Conservation (phyloP, 2,329 filamentous ascomycete genomes). For the Alternaria infectoria region DNA sequence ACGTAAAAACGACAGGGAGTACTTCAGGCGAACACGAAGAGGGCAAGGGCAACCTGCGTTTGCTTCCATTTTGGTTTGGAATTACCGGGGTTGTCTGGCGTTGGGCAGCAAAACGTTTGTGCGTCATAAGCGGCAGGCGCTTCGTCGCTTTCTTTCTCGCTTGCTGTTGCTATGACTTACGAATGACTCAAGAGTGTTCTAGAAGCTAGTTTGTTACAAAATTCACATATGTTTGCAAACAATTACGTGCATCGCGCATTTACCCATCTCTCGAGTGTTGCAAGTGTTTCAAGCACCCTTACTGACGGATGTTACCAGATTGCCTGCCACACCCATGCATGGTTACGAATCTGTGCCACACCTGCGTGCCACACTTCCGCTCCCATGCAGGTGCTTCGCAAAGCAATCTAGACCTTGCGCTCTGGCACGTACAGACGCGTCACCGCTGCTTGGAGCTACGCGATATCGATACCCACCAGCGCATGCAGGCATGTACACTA, state of each 20-base stretch:
- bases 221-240: neutral
- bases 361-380: neutral
- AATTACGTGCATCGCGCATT: neutral
- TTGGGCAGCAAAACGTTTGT: slow-evolving; percentile 12
- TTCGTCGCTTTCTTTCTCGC: slow-evolving; percentile 5
- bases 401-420: neutral
- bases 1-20: slow-evolving; percentile 19
- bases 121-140: slow-evolving; percentile 3
- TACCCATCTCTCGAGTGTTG: neutral
- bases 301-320: neutral
- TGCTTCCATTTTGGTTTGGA: slow-evolving; percentile 3
- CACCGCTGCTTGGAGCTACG: neutral
- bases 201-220: slow-evolving; percentile 13
- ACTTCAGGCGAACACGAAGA: neutral
- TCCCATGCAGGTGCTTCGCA: neutral
- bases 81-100: slow-evolving; percentile 7
- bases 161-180: slow-evolving; percentile 9
- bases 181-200: slow-evolving; percentile 12
- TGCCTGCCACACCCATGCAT: neutral
- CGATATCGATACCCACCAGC: slow-evolving; percentile 1
- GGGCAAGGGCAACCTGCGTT: slow-evolving; percentile 4
- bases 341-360: slow-evolving; percentile 2
- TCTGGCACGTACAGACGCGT: neutral
- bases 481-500: slow-evolving; percentile 4
- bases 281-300: neutral